These are phyloP conservation scores for Raffaelea arxii DNA, from an alignment of 2,329 filamentous ascomycete species.

Conservation along the genomic window DNA sequence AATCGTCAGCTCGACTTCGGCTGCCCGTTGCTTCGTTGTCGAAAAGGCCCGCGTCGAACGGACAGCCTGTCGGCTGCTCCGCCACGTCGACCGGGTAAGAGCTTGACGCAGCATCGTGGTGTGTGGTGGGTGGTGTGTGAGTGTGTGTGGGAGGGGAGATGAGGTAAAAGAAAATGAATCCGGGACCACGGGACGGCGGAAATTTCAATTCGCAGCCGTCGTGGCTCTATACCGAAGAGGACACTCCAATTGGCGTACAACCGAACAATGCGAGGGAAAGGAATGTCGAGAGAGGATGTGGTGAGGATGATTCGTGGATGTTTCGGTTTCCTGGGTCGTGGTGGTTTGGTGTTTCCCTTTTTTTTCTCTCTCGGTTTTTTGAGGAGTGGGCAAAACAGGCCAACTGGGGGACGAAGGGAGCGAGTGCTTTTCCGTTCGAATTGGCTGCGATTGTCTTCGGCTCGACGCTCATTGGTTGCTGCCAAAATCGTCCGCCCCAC, in stretches of 20 bases:
- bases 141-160: conserved; percentile 15
- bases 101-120: conserved; percentile 57
- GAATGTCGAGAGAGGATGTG: neutral
- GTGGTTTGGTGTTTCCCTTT: conserved; percentile 5
- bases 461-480: conserved; percentile 10
- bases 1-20: conserved; percentile 95
- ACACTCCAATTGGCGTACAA: conserved; percentile 2
- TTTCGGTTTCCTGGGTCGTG: neutral
- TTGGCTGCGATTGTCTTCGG: conserved; percentile 14
- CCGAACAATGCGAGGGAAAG: neutral
- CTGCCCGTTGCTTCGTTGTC: conserved; percentile 66
- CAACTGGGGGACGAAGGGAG: conserved; percentile 11
- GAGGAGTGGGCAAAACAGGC: conserved; percentile 11
- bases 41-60: conserved; percentile 69
- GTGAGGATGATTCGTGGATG: neutral
- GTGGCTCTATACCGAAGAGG: conserved; percentile 2
- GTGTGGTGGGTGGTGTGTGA: conserved; percentile 19
- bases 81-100: conserved; percentile 59
- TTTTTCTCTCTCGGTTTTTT: conserved; percentile 10
- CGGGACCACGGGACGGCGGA: too few species aligned
- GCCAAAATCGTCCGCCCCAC: conserved; percentile 1
- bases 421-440: conserved; percentile 14
- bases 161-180: conserved; percentile 6
- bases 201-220: conserved; percentile 6
- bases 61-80: conserved; percentile 49